Evolutionary conservation across 495 filamentous ascomycete species (phyloP).

Genomic region (Viridothelium virens): DNA sequence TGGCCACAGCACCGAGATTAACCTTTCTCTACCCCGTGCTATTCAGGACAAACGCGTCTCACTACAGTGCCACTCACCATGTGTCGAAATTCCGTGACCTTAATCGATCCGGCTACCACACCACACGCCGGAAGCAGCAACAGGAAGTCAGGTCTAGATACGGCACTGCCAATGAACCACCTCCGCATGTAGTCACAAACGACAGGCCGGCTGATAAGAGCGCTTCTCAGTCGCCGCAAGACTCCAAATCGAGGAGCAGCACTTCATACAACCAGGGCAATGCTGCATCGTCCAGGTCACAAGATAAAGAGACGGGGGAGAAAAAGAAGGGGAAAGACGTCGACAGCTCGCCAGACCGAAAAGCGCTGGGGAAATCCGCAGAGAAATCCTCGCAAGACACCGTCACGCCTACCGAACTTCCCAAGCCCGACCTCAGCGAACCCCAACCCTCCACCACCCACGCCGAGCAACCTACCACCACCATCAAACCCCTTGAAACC

Average conservation of each 20-base stretch:
- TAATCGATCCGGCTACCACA: conserved; percentile 20
- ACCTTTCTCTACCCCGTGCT: conserved; percentile 37
- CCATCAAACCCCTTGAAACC: conserved; percentile 52
- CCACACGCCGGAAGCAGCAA: conserved; percentile 26
- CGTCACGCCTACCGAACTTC: conserved; percentile 17
- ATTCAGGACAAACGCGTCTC: conserved; percentile 14
- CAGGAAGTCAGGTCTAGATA: conserved; percentile 41
- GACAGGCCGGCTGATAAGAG: conserved; percentile 23
- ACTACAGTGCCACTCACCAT: not conserved
- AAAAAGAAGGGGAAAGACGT: conserved; percentile 10
- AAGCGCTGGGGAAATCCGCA: conserved; percentile 3
- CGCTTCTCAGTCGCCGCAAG: not conserved
- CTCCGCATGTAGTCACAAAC: conserved; percentile 29
- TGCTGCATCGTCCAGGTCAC: conserved; percentile 17
- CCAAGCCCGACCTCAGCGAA: not conserved
- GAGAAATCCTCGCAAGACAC: conserved; percentile 29
- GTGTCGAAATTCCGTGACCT: conserved; percentile 17
- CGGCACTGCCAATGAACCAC: conserved; percentile 58
- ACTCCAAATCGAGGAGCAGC: conserved; percentile 19
- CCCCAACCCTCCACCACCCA: conserved; percentile 11
- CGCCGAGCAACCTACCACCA: conserved; percentile 17
- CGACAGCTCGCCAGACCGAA: conserved; percentile 8
- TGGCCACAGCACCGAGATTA: conserved; percentile 34
- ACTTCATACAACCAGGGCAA: conserved; percentile 20
- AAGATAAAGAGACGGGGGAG: conserved; percentile 7